A percentile compares a stretch with the other conserved stretches of the same genome.
Evolutionary conservation across 768 basidiomycete species (phyloP).

Genomic region (Leccinellum rugosiceps): DNA sequence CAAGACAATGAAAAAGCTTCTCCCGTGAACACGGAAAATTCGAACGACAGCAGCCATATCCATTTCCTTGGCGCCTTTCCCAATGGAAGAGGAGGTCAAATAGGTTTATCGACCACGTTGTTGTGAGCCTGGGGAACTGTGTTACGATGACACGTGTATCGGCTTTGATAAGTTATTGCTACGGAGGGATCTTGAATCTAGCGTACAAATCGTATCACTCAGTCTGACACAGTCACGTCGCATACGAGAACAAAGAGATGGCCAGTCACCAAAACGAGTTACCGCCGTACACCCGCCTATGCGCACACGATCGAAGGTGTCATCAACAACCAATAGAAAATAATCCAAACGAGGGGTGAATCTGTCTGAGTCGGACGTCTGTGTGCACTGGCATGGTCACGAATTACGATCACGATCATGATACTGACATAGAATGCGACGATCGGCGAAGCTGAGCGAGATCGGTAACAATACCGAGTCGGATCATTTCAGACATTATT

Average conservation of each 20-base stretch:
- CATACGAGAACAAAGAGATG: background rate
- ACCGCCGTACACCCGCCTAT: background rate
- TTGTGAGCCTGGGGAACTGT: background rate
- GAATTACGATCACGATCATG: background rate
- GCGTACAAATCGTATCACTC: background rate
- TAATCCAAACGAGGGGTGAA: background rate
- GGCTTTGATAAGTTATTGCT: background rate
- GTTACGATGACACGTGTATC: background rate
- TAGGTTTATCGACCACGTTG: background rate
- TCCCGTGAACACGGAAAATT: slow-evolving; percentile 2
- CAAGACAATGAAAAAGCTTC: background rate
- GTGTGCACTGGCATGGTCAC: background rate
- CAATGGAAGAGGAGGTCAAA: slow-evolving; percentile 4
- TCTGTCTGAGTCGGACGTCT: background rate
- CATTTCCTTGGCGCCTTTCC: slow-evolving; percentile 6
- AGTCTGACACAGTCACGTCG: background rate
- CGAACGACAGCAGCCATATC: slow-evolving; percentile 2
- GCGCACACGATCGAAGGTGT: too few species aligned
- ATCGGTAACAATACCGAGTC: slow-evolving; percentile 8
- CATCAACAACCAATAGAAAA: background rate
- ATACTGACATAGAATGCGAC: slow-evolving; percentile 5
- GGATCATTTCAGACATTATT: slow-evolving; percentile 15
- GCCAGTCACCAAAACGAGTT: background rate
- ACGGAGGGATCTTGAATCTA: background rate
- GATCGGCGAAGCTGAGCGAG: slow-evolving; percentile 19